Evolutionary conservation across 768 basidiomycete genomes (phyloP).

Genomic region (Imleria badia): DNA sequence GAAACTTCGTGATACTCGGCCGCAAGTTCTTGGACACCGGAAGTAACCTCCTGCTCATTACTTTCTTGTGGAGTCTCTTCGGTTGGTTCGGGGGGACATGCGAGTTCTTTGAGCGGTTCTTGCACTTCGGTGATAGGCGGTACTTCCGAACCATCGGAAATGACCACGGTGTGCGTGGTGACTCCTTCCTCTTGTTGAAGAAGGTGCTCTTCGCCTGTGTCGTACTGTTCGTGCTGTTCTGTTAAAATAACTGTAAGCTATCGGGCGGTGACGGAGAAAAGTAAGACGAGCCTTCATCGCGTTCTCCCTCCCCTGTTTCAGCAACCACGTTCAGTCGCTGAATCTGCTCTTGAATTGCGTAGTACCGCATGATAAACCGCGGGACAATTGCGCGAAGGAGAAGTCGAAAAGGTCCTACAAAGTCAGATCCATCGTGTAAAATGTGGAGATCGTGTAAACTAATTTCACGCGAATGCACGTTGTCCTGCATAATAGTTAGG

Average conservation of each 20-base stretch:
- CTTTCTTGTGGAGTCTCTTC: slow-evolving; percentile 13
- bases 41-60: not conserved
- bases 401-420: slow-evolving; percentile 63
- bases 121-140: not conserved
- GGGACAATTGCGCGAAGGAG: slow-evolving; percentile 47
- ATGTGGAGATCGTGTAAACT: slow-evolving; percentile 72
- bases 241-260: not conserved
- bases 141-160: slow-evolving; percentile 2
- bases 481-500: slow-evolving; percentile 49
- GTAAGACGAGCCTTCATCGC: slow-evolving; percentile 18
- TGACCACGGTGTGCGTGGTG: not conserved
- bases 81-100: not conserved
- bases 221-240: slow-evolving; percentile 19
- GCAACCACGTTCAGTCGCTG: slow-evolving; percentile 33
- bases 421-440: slow-evolving; percentile 63
- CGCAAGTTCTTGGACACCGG: slow-evolving; percentile 7
- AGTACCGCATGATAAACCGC: slow-evolving; percentile 68
- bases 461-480: slow-evolving; percentile 64
- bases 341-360: slow-evolving; percentile 59
- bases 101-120: slow-evolving; percentile 5
- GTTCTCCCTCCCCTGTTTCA: slow-evolving; percentile 18
- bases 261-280: not conserved
- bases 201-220: slow-evolving; percentile 4
- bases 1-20: slow-evolving; percentile 19
- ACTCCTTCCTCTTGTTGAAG: slow-evolving; percentile 7